Evolutionary conservation across 2,329 filamentous ascomycete genomes (phyloP).

Genomic region (Pyricularia sp.): DNA sequence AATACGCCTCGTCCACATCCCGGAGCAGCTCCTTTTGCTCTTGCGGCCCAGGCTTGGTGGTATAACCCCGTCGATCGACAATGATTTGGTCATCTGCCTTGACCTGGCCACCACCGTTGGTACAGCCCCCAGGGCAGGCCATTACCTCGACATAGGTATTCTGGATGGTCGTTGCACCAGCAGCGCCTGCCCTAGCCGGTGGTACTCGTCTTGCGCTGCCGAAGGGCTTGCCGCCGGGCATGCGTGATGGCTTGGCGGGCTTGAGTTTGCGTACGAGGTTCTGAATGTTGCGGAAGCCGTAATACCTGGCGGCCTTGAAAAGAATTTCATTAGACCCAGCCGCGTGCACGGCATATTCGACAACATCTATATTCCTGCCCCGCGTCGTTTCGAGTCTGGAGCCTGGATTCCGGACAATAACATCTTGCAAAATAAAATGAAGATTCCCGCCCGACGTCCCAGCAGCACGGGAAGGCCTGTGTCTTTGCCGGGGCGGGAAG

Average conservation of each 20-base stretch:
- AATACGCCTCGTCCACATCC: conserved; percentile 83
- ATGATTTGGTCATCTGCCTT: conserved; percentile 73
- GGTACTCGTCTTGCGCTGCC: conserved; percentile 38
- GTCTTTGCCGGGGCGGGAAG: conserved; percentile 45
- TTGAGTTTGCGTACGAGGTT: conserved; percentile 91
- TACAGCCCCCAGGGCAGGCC: conserved; percentile 98
- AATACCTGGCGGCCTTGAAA: conserved; percentile 81
- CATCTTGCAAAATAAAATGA: conserved; percentile 70
- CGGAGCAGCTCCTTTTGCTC: conserved; percentile 83
- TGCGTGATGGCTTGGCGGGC: conserved; percentile 65
- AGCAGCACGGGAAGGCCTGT: conserved; percentile 41
- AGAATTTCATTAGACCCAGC: conserved; percentile 42
- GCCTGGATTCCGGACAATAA: conserved; percentile 61
- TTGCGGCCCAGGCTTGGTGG: conserved; percentile 54
- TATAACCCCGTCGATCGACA: conserved; percentile 34
- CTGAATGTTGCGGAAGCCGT: conserved; percentile 97
- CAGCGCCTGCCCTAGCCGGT: conserved; percentile 5
- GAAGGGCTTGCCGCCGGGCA: conserved; percentile 64
- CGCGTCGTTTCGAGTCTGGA: conserved; percentile 61
- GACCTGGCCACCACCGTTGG: conserved; percentile 93
- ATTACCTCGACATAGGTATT: conserved; percentile 97
- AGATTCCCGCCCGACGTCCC: conserved; percentile 87
- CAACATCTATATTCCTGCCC: conserved; percentile 83
- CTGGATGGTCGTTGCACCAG: conserved; percentile 42
- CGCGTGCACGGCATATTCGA: conserved; percentile 67